Evolutionary conservation across 805 yeast genomes (phyloP).

Genomic region (Kuraishia floccosa): DNA sequence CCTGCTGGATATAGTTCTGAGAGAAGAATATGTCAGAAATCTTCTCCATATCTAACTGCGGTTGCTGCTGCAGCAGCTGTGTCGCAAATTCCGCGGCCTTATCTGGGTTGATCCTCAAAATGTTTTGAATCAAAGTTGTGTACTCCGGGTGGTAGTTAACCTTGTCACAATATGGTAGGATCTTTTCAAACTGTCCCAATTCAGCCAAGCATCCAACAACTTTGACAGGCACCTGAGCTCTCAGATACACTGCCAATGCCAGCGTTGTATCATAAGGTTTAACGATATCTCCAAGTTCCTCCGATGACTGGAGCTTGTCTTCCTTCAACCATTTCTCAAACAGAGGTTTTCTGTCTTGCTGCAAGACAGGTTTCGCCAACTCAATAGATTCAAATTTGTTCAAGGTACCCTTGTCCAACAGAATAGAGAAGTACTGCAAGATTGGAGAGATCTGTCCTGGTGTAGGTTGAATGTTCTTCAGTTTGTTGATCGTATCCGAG

Average conservation of each 20-base stretch:
- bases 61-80: constrained; percentile 53
- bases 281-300: constrained; percentile 93
- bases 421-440: constrained; percentile 80
- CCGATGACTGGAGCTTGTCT: constrained; percentile 89
- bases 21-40: constrained; percentile 90
- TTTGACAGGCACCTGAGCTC: constrained; percentile 74
- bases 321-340: constrained; percentile 96
- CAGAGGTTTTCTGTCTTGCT: constrained; percentile 86
- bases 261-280: constrained; percentile 77
- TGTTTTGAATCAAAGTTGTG: constrained; percentile 78
- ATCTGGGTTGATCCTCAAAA: constrained; percentile 91
- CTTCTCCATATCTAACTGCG: constrained; percentile 70
- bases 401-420: constrained; percentile 85
- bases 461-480: constrained; percentile 81
- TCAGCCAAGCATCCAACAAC: constrained; percentile 91
- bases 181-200: constrained; percentile 92
- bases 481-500: constrained; percentile 85
- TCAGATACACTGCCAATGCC: constrained; percentile 84
- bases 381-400: constrained; percentile 92
- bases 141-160: constrained; percentile 85
- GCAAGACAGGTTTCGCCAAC: constrained; percentile 89
- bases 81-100: constrained; percentile 96
- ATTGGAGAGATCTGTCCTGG: constrained; percentile 95
- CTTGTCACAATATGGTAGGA: constrained; percentile 86
- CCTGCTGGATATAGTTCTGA: constrained; percentile 92